phyloP scores from a whole-genome alignment of 306 rosid species.

The Ceratonia siliqua region DNA sequence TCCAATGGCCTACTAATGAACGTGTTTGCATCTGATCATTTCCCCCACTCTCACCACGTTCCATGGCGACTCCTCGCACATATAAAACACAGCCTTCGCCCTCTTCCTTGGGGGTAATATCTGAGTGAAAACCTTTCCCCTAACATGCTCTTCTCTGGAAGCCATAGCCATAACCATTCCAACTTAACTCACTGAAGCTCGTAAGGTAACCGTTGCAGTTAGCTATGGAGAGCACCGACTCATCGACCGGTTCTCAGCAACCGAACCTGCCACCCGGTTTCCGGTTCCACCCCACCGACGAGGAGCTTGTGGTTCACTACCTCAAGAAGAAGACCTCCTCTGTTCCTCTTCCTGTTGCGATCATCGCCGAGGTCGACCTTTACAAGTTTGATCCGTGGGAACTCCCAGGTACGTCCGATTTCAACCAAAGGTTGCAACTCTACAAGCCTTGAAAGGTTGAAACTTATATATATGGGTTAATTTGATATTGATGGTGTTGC shows the following conservation, averaged over 20 bases:
- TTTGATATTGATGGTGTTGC: background rate
- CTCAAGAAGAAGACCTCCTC: constrained; percentile 77
- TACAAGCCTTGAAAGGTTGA: background rate
- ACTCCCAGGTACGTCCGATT: constrained; percentile 65
- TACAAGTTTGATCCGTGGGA: constrained; percentile 99
- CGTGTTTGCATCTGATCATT: background rate
- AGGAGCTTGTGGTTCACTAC: constrained; percentile 92
- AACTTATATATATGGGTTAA: background rate
- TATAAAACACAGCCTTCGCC: constrained; percentile 41
- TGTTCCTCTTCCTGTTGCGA: constrained; percentile 69
- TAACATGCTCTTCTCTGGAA: constrained; percentile 34
- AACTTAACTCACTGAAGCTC: constrained; percentile 10
- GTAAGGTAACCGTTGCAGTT: no score
- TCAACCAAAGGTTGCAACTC: background rate
- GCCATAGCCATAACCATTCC: constrained; percentile 30
- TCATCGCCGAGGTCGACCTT: constrained; percentile 91
- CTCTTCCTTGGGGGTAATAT: constrained; percentile 37
- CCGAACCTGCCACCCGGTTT: constrained; percentile 93
- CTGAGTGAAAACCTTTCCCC: constrained; percentile 19
- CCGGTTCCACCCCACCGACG: constrained; percentile 96
- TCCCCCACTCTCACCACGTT: background rate
- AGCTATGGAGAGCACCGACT: constrained; percentile 85
- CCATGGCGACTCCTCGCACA: background rate
- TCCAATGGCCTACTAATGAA: no score
- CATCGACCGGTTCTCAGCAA: constrained; percentile 63